A percentile compares a stretch with the other conserved stretches of the same genome.
These are phyloP conservation scores for Candida frijolesensis DNA, from an alignment of 1,139 yeast species.

Conservation along the genomic window DNA sequence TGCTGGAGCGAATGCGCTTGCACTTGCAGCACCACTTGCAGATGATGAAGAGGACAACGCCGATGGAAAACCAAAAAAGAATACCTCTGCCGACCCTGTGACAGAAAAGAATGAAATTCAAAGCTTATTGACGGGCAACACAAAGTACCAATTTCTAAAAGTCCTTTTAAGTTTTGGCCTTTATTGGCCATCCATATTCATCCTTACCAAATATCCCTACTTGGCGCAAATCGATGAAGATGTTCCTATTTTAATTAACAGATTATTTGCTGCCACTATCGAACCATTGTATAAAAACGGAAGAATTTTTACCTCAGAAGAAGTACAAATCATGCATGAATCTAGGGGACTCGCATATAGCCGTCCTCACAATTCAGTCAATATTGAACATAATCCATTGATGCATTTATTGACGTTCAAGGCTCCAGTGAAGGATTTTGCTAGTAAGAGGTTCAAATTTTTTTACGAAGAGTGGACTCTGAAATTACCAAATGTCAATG, in stretches of 20 bases:
- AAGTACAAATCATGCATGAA: slow-evolving; percentile 23
- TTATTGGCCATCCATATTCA: slow-evolving; percentile 61
- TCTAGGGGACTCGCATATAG: slow-evolving; percentile 29
- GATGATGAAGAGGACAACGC: slow-evolving; percentile 54
- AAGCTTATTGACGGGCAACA: slow-evolving; percentile 22
- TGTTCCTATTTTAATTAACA: slow-evolving; percentile 48
- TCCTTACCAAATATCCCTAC: slow-evolving; percentile 65
- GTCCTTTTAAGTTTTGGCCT: slow-evolving; percentile 64
- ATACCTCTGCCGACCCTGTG: slow-evolving; percentile 14
- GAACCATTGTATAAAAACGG: slow-evolving; percentile 47
- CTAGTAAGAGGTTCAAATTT: slow-evolving; percentile 40
- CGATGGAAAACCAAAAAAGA: slow-evolving; percentile 19
- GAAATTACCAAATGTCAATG: slow-evolving; percentile 38
- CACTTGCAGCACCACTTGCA: slow-evolving; percentile 82
- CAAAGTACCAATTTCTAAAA: slow-evolving; percentile 46
- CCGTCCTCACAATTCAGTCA: slow-evolving; percentile 35
- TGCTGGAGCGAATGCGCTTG: slow-evolving; percentile 78
- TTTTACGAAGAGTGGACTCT: slow-evolving; percentile 57
- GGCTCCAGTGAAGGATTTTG: slow-evolving; percentile 29
- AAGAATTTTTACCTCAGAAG: slow-evolving; percentile 21
- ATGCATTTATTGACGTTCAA: slow-evolving; percentile 31
- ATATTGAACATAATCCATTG: slow-evolving; percentile 26
- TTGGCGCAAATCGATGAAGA: slow-evolving; percentile 59
- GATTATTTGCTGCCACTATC: slow-evolving; percentile 54
- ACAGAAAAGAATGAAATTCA: slow-evolving; percentile 12